Conservation (phyloP, 1,139 yeast species). For the Arxiozyma heterogenica region DNA sequence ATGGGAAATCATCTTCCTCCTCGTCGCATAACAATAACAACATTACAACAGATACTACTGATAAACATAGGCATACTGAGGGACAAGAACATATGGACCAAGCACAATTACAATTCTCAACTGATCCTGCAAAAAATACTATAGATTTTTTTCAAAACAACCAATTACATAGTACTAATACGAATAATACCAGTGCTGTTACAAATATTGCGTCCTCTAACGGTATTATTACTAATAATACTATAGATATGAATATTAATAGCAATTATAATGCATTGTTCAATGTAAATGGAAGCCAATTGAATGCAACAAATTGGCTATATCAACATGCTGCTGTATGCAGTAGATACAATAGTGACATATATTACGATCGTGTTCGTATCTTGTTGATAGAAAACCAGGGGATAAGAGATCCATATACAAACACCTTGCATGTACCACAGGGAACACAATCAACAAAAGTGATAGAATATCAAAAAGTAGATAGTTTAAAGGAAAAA, state of each 20-base stretch:
- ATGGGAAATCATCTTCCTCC: conserved; percentile 8
- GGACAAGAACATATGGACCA: conserved; percentile 2
- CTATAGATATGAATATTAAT: background rate
- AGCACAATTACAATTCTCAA: background rate
- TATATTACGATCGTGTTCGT: conserved; percentile 52
- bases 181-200: conserved; percentile 25
- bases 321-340: conserved; percentile 75
- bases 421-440: conserved; percentile 71
- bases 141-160: conserved; percentile 29
- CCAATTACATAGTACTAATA: conserved; percentile 2
- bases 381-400: conserved; percentile 36
- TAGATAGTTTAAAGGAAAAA: conserved; percentile 11
- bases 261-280: conserved; percentile 21
- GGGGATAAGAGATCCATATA: conserved; percentile 72
- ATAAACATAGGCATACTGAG: conserved; percentile 3
- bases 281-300: conserved; percentile 23
- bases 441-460: conserved; percentile 61
- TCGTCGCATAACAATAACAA: conserved; percentile 4
- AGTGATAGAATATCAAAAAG: conserved; percentile 32
- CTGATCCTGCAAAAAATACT: conserved; percentile 27
- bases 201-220: conserved; percentile 16
- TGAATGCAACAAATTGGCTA: conserved; percentile 76
- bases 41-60: conserved; percentile 4
- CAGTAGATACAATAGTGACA: conserved; percentile 54
- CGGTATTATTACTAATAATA: background rate